Evolutionary conservation across 1,284 basidiomycete genomes (phyloP), one percentile per base, ranked within the genome.

Genomic region (Apiotrichum akiyoshidainum): DNA sequence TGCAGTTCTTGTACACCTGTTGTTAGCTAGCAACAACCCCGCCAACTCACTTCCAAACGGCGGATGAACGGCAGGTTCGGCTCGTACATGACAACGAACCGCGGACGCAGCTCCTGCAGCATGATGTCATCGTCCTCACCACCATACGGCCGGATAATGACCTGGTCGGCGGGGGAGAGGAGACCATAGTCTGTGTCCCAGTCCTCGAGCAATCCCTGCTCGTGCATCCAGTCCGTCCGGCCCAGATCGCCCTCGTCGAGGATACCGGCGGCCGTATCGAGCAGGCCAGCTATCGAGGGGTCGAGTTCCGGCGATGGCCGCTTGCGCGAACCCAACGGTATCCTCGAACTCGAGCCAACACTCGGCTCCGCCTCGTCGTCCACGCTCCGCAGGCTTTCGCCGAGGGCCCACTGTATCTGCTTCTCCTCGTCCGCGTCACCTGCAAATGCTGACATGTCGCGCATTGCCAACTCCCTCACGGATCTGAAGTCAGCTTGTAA

Each of bases 31-130:
- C 2, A 14, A n/a, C 1, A 8, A 21, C 14, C 16, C 0, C 34
- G 2, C 8, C 12, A 42, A 64, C 81, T 63, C 58, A 92, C 92
- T 83, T 99, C 95, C 41, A 99, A 83, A 0, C 95, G 84, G 31
- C 96, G 83, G 41, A 98, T 85, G 68, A 98, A 99, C 52, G 94
- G 88, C 65, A 92, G 87, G 70, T 88, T 91, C 0, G 95, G 93
- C 69, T 99, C 96, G 69, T 90, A 94, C 88, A 98, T 90, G 47
- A 98, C 85, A 54, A 97, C 87, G 71, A 93, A 97, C 57, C 89
- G 85, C 2, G 96, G 96, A 58, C 88, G 83, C 2, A 98, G 81
- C 73, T 99, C 95, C 55, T 88, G 85, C 34, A 99, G 80, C 50
- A 97, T 79, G 44, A 87, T 83, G 74, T 99, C 95, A 69, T 99